Percentiles rank a stretch among this genome's conserved stretches.
Conservation (phyloP, 768 basidiomycete species). For the Kwoniella botswanensis region DNA sequence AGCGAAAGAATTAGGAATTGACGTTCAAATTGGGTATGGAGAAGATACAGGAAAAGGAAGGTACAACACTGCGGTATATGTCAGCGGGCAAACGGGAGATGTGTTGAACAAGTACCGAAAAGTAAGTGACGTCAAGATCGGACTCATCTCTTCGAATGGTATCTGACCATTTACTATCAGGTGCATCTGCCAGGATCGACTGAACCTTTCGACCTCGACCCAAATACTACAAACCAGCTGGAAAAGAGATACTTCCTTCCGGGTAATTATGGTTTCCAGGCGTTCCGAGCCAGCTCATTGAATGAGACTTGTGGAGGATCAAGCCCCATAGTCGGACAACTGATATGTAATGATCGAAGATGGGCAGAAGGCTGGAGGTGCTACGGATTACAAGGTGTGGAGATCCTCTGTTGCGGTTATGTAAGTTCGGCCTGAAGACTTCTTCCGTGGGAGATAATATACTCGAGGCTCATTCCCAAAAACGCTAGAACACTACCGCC, state of each 20-base stretch:
- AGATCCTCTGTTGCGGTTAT: slow-evolving; percentile 55
- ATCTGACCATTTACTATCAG: slow-evolving; percentile 2
- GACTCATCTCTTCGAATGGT: too few relatives aligned
- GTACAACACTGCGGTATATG: slow-evolving; percentile 55
- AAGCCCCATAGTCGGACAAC: slow-evolving; percentile 51
- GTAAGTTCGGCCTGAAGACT: slow-evolving; percentile 26
- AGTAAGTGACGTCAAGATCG: slow-evolving; percentile 18
- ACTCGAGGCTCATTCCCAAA: not conserved
- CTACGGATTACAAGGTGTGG: slow-evolving; percentile 53
- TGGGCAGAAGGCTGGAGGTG: slow-evolving; percentile 57
- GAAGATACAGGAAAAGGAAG: slow-evolving; percentile 48
- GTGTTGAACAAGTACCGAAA: slow-evolving; percentile 54
- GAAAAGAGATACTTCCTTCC: slow-evolving; percentile 58
- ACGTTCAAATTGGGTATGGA: slow-evolving; percentile 56
- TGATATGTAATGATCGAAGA: slow-evolving; percentile 56
- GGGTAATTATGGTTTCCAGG: slow-evolving; percentile 54
- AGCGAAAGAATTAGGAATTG: slow-evolving; percentile 44
- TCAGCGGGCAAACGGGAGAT: slow-evolving; percentile 37
- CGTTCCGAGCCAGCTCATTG: slow-evolving; percentile 50
- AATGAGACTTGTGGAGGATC: slow-evolving; percentile 29
- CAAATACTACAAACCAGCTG: slow-evolving; percentile 55
- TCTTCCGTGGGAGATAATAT: too few relatives aligned
- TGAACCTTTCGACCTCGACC: slow-evolving; percentile 54
- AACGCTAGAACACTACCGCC: slow-evolving; percentile 53
- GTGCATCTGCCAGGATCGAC: slow-evolving; percentile 51